Evolutionary conservation across 208 protist species (phyloP).

Genomic region (Angomonas ambiguus): DNA sequence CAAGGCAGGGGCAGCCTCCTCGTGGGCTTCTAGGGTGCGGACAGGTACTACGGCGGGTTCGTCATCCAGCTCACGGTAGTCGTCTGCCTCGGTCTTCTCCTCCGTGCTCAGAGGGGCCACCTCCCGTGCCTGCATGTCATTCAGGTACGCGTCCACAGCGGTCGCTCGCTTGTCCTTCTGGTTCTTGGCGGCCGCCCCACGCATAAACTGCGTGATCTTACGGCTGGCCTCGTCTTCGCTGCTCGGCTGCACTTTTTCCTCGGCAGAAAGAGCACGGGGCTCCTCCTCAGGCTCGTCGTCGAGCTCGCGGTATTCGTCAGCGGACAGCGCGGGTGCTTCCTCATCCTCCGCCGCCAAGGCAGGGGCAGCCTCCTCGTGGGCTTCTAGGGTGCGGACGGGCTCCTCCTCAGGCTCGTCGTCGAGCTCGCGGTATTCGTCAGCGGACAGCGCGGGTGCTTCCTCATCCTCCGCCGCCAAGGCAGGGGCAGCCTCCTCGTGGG

Average conservation of each 20-base stretch:
- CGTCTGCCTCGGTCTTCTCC: background rate
- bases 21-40: background rate
- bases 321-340: no score
- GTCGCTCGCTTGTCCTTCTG: background rate
- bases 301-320: no score
- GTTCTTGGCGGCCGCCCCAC: background rate
- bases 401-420: background rate
- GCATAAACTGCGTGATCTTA: background rate
- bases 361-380: no score
- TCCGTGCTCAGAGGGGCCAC: background rate
- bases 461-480: no score
- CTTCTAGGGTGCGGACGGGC: no score
- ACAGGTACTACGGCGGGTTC: background rate
- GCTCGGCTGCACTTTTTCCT: background rate
- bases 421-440: no score
- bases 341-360: no score
- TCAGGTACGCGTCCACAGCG: conserved; percentile 4
- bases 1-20: background rate
- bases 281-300: background rate
- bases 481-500: no score
- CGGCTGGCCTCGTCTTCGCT: background rate
- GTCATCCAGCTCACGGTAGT: background rate
- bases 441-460: no score
- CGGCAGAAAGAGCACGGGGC: background rate
- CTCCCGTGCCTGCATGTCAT: conserved; percentile 6